Evolutionary conservation across 768 basidiomycete species (phyloP), one percentile per base, ranked within the genome.

Genomic region (Trametes cingulata): DNA sequence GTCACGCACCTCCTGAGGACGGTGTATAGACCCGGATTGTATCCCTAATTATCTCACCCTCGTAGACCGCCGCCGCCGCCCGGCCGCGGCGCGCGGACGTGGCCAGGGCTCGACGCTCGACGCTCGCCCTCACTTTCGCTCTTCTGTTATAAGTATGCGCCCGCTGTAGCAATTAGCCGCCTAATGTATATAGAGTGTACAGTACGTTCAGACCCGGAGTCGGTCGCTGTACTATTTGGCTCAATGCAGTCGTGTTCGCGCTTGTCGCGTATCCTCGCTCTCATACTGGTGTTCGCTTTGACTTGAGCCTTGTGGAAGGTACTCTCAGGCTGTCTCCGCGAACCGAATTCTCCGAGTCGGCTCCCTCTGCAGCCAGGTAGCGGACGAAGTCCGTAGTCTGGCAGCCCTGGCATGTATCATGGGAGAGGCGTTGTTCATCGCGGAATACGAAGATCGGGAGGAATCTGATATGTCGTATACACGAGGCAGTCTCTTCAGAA

Each of bases 11-110:
- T 36, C 53, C 33, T 22, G 42, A 45, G 53, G 53, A 43, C 19
- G 53, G 53, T 45, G 53, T 24, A 43, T 35, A 10, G 33, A 15
- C 41, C 15, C 17, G 40, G 27, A 54, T 45, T 54, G 53, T 54
- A 54, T 45, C 29, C 42, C 19, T 54, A 45, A 9, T 29, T 22
- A 42, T 33, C 24, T 5, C 40, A 1, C 6, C 12, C 20, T 17
- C 40, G 1, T 40, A 27, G n/a, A 14, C 7, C 37, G n/a, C 33
- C 33, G n/a, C 33, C 33, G 49, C 33, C 25, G 40, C 52, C 40
- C 10, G 24, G 52, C 25, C 17, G 40, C 41, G 25, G 4, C 4
- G 25, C 22, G 25, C 39, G 33, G 49, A 14, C 49, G 19, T n/a
- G n/a, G 35, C n/a, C n/a, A n/a, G n/a, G n/a, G 15, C 17, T 9